Conservation (phyloP, 2,329 filamentous ascomycete species). For the Colletotrichum truncatum region DNA sequence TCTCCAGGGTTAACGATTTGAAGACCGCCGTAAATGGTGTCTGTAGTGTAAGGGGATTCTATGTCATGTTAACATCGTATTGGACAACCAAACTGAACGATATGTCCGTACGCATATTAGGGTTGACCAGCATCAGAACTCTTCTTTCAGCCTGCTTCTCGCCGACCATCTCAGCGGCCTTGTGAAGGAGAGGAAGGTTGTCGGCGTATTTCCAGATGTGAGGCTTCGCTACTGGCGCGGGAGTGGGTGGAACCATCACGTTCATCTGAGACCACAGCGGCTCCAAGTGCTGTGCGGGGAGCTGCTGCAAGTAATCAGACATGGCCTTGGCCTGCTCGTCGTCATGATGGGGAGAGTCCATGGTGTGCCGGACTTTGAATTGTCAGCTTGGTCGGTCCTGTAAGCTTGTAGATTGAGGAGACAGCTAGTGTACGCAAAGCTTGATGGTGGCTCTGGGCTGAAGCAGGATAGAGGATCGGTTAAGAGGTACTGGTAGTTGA, state of each 20-base stretch:
- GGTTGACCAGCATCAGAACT: constrained; percentile 53
- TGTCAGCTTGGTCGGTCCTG: too few species aligned
- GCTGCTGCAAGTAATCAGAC: constrained; percentile 38
- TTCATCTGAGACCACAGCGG: constrained; percentile 61
- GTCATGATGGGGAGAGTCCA: constrained; percentile 15
- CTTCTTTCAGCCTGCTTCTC: constrained; percentile 51
- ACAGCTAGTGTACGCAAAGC: neutral
- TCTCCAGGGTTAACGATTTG: constrained; percentile 67
- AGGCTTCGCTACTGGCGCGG: constrained; percentile 52
- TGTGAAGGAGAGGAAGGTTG: constrained; percentile 43
- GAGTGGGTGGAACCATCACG: constrained; percentile 53
- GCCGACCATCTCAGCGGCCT: constrained; percentile 44
- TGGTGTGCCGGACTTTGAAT: neutral
- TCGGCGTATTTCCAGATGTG: constrained; percentile 49
- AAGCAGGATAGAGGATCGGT: too few species aligned
- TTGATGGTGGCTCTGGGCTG: neutral
- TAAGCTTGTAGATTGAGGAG: too few species aligned
- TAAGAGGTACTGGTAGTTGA: too few species aligned
- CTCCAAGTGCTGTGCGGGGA: constrained; percentile 42
- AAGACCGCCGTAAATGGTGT: constrained; percentile 66
- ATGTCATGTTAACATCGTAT: neutral
- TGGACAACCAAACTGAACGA: fast-evolving
- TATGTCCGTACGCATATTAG: constrained; percentile 41
- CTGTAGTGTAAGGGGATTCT: constrained; percentile 64
- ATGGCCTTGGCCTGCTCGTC: constrained; percentile 36